A percentile compares a stretch with the other conserved stretches of the same genome.
Evolutionary conservation across 2,329 filamentous ascomycete species (phyloP).

Genomic region (Nigrospora sphaerica): DNA sequence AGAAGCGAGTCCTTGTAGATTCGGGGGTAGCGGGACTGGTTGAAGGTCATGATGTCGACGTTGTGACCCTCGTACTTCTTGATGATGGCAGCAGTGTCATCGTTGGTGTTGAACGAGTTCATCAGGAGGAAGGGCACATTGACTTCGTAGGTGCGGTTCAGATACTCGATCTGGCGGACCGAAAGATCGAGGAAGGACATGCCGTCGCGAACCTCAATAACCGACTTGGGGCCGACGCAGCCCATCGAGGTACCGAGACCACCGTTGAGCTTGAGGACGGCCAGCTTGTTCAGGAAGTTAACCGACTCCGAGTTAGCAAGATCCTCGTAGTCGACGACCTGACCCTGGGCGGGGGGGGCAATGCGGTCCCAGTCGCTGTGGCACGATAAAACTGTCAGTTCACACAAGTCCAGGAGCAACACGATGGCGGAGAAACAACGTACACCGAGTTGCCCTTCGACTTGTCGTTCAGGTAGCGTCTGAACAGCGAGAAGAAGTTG

Average conservation of each 20-base stretch:
- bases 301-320: constrained; percentile 86
- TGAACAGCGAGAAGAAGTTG: constrained; percentile 99
- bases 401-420: too few species aligned
- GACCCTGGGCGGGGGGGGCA: constrained; percentile 81
- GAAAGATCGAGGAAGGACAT: constrained; percentile 99
- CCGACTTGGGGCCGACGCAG: constrained; percentile 97
- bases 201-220: constrained; percentile 98
- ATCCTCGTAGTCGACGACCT: constrained; percentile 92
- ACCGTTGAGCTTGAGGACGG: constrained; percentile 98
- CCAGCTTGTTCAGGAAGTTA: constrained; percentile 92
- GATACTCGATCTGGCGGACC: constrained; percentile 96
- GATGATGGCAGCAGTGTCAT: constrained; percentile 97
- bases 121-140: constrained; percentile 98
- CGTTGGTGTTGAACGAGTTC: constrained; percentile 99
- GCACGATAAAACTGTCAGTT: too few species aligned
- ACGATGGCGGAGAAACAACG: constrained; percentile 17
- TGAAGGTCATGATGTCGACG: constrained; percentile 99
- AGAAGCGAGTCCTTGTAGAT: constrained; percentile 97
- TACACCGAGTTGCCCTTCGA: constrained; percentile 91
- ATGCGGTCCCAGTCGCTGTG: constrained; percentile 92
- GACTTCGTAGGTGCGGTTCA: constrained; percentile 95
- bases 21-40: constrained; percentile 97
- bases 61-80: constrained; percentile 99
- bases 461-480: constrained; percentile 97
- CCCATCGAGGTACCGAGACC: constrained; percentile 99